These are phyloP conservation scores for Stephania japonica DNA, from an alignment of 164 flowering plant species.

Conservation along the genomic window DNA sequence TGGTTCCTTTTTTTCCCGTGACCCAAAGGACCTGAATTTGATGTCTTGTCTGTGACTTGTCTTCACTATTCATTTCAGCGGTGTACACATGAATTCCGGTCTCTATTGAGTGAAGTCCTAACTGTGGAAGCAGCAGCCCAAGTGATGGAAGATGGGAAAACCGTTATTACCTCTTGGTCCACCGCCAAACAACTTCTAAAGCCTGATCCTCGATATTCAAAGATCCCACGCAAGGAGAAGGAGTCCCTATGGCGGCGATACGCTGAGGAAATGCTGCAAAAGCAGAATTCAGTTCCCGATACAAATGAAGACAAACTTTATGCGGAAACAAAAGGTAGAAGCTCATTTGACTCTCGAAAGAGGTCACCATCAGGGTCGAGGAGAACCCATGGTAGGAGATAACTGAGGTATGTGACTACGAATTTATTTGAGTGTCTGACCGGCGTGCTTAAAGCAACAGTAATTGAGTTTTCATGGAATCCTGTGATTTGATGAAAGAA, in stretches of 20 bases:
- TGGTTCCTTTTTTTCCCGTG: not conserved
- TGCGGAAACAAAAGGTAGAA: constrained; percentile 33
- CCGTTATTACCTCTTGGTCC: constrained; percentile 81
- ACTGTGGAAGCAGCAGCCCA: constrained; percentile 57
- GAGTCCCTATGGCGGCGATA: constrained; percentile 81
- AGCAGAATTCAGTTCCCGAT: constrained; percentile 40
- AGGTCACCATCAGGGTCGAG: constrained; percentile 32
- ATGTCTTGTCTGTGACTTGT: not conserved
- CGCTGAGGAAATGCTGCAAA: constrained; percentile 59
- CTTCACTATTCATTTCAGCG: constrained; percentile 36
- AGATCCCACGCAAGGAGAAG: constrained; percentile 81
- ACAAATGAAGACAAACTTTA: constrained; percentile 36
- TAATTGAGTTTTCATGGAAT: not conserved
- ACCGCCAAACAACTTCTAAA: constrained; percentile 73
- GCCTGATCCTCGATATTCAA: constrained; percentile 64
- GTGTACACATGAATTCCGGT: constrained; percentile 56
- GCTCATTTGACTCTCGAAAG: constrained; percentile 29
- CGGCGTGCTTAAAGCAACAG: not conserved
- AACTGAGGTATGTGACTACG: constrained; percentile 10
- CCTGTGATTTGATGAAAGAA: not conserved
- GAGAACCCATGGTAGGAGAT: constrained; percentile 41
- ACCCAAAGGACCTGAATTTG: not conserved
- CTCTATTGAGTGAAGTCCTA: constrained; percentile 62
- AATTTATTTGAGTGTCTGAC: not conserved
- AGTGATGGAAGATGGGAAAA: constrained; percentile 76